Conservation (phyloP, 2,329 filamentous ascomycete genomes). For the Neocatenulostroma microsporum region DNA sequence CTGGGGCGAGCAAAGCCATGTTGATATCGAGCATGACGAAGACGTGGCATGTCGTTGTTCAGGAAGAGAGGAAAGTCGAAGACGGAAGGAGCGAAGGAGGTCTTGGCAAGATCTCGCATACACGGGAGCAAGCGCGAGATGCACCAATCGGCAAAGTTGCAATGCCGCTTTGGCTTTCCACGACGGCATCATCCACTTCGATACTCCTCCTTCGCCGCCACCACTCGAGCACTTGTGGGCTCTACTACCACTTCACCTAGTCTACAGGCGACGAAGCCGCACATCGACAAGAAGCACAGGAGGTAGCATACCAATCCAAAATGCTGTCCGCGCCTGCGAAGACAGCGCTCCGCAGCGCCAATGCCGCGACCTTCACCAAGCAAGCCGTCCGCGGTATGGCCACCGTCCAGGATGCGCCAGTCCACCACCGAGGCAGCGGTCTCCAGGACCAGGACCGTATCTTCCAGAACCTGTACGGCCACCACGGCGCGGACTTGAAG, state of each 20-base stretch:
- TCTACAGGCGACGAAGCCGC: constrained; percentile 22
- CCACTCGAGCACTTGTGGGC: constrained; percentile 4
- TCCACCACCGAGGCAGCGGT: constrained; percentile 68
- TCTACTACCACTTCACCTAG: not conserved
- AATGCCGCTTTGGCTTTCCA: not conserved
- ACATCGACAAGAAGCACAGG: constrained; percentile 1
- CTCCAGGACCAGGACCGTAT: constrained; percentile 96
- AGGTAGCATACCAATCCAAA: constrained; percentile 6
- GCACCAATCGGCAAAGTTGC: constrained; percentile 1
- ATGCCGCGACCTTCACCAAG: constrained; percentile 18
- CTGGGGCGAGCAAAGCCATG: too few species aligned
- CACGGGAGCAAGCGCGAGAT: too few species aligned
- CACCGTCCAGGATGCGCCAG: constrained; percentile 44
- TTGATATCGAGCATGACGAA: too few species aligned
- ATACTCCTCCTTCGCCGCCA: constrained; percentile 10
- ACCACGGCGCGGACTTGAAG: constrained; percentile 84
- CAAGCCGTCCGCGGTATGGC: constrained; percentile 55
- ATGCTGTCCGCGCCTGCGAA: constrained; percentile 28
- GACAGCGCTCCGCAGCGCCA: constrained; percentile 28
- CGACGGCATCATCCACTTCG: constrained; percentile 5
- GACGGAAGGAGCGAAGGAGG: too few species aligned
- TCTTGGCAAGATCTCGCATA: too few species aligned
- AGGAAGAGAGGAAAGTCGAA: not conserved
- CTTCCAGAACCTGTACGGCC: constrained; percentile 96
- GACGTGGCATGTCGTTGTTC: not conserved